These are phyloP conservation scores for Corchorus capsularis DNA, from an alignment of 345 rosid genomes.

Conservation along the genomic window DNA sequence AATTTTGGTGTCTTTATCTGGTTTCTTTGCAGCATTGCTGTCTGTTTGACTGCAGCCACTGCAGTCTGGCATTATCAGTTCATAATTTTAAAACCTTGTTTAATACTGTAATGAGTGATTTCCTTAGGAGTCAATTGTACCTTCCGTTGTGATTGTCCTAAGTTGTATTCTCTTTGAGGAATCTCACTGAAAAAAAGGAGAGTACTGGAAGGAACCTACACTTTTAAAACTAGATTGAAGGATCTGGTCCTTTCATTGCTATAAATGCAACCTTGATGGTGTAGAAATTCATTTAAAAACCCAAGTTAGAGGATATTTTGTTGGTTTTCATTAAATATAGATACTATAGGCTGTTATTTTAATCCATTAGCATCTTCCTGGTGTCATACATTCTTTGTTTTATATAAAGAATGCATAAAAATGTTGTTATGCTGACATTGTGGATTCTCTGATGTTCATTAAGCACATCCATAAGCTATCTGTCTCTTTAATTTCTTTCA, in stretches of 20 bases:
- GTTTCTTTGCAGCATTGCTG: background rate
- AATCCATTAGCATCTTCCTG: constrained; percentile 19
- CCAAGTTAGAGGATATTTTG: background rate
- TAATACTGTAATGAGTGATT: background rate
- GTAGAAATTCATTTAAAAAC: background rate
- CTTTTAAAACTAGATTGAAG: constrained; percentile 13
- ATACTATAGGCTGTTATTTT: constrained; percentile 28
- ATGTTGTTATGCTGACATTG: constrained; percentile 18
- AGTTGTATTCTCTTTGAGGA: background rate
- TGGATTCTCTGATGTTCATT: constrained; percentile 23
- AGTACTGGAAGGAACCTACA: background rate
- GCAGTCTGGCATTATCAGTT: background rate
- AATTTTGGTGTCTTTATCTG: constrained; percentile 6
- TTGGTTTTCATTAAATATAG: constrained; percentile 25
- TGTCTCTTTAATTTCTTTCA: constrained; percentile 10
- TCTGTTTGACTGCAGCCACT: background rate
- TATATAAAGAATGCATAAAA: constrained; percentile 5
- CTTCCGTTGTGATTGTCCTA: background rate
- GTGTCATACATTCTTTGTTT: constrained; percentile 18
- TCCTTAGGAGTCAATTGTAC: background rate
- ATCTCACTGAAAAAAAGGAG: background rate
- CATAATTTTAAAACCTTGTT: background rate
- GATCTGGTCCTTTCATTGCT: background rate
- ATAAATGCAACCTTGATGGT: background rate
- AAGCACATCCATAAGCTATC: constrained; percentile 8